These are phyloP conservation scores for Brasilioporus rufonigricans DNA, from an alignment of 768 basidiomycete genomes.

Conservation along the genomic window DNA sequence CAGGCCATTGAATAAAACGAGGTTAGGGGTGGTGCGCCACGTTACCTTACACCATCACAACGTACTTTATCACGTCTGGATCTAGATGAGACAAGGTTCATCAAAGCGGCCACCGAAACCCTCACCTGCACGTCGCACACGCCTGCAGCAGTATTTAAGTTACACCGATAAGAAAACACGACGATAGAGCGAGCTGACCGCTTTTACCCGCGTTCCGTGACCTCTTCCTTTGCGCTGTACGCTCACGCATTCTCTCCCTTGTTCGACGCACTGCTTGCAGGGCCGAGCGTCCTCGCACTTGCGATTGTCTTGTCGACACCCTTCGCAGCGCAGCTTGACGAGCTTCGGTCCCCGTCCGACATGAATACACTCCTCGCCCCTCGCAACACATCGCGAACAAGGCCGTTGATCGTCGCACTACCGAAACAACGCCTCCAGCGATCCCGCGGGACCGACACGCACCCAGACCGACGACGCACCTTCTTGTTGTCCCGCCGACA, in stretches of 20 bases:
- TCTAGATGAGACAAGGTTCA: slow-evolving; percentile 14
- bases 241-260: slow-evolving; percentile 46
- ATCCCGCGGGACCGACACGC: background rate
- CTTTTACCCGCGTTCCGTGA: slow-evolving; percentile 59
- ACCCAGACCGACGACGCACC: slow-evolving; percentile 30
- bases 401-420: slow-evolving; percentile 66
- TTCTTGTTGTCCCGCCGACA: slow-evolving; percentile 69
- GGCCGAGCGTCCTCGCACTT: slow-evolving; percentile 61
- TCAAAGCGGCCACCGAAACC: slow-evolving; percentile 4
- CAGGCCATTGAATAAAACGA: slow-evolving; percentile 4
- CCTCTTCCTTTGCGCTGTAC: slow-evolving; percentile 53
- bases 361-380: slow-evolving; percentile 55
- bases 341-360: slow-evolving; percentile 55
- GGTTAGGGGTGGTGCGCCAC: slow-evolving; percentile 2
- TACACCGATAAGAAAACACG: slow-evolving; percentile 4
- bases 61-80: slow-evolving; percentile 59
- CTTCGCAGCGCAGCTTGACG: slow-evolving; percentile 58
- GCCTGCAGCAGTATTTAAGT: slow-evolving; percentile 39
- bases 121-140: slow-evolving; percentile 59
- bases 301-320: slow-evolving; percentile 53
- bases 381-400: slow-evolving; percentile 55
- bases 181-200: slow-evolving; percentile 39
- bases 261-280: slow-evolving; percentile 50
- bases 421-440: background rate
- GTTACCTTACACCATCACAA: slow-evolving; percentile 57